phyloP scores from a whole-genome alignment of 768 basidiomycete species.

The Phallus indusiatus region DNA sequence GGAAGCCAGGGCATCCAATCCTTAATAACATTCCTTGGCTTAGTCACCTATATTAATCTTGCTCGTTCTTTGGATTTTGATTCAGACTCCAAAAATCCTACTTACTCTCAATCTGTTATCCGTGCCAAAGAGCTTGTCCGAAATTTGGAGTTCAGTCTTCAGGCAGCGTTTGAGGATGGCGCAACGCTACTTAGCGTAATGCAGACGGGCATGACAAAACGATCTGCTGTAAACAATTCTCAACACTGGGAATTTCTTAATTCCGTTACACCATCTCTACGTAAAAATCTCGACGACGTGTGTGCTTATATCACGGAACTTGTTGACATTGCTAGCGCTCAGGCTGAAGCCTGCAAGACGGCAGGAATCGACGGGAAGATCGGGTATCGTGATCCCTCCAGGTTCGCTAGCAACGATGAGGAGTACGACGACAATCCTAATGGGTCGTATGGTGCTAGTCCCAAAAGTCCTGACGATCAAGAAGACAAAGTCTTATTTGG shows the following conservation, averaged over 20 bases:
- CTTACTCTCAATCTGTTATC: slow-evolving; percentile 57
- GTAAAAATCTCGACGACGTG: not conserved
- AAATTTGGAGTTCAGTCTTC: slow-evolving; percentile 57
- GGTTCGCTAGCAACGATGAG: not conserved
- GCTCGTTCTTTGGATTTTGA: slow-evolving; percentile 80
- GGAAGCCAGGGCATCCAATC: slow-evolving; percentile 46
- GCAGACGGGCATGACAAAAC: slow-evolving; percentile 22
- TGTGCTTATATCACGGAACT: slow-evolving; percentile 33
- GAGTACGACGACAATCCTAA: not conserved
- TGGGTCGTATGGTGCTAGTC: not conserved
- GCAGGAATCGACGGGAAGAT: not conserved
- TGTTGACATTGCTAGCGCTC: slow-evolving; percentile 4
- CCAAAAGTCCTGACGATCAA: not conserved
- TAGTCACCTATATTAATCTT: slow-evolving; percentile 63
- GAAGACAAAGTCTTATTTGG: slow-evolving; percentile 5
- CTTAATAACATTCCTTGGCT: slow-evolving; percentile 47
- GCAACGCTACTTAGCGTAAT: slow-evolving; percentile 47
- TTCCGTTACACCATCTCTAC: slow-evolving; percentile 22
- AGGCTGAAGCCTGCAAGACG: slow-evolving; percentile 1
- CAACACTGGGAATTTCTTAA: slow-evolving; percentile 34
- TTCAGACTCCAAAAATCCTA: slow-evolving; percentile 30
- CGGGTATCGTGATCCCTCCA: slow-evolving; percentile 1
- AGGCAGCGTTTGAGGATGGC: slow-evolving; percentile 68
- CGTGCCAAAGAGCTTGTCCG: slow-evolving; percentile 60
- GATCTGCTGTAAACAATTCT: slow-evolving; percentile 7